Percentiles rank a stretch among this genome's conserved stretches.
Conservation (phyloP, 163 green algal species). For the Picocystis sp. region DNA sequence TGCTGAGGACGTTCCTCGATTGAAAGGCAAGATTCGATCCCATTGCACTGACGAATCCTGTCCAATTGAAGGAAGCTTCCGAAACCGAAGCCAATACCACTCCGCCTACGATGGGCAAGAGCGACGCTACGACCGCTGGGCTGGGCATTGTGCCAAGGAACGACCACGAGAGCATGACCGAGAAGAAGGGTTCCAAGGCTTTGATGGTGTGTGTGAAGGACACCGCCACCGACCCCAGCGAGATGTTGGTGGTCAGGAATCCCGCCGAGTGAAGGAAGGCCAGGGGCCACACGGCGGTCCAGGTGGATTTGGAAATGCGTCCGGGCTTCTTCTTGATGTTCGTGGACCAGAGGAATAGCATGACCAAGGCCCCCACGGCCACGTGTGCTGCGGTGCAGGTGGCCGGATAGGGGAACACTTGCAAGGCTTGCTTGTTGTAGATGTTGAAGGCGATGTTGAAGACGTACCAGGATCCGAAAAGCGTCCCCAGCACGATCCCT, state of each 20-base stretch:
- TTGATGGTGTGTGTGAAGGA: slow-evolving; percentile 20
- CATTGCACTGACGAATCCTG: slow-evolving; percentile 12
- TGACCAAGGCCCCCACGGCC: slow-evolving; percentile 10
- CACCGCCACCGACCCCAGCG: slow-evolving; percentile 12
- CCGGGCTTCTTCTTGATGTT: slow-evolving; percentile 10
- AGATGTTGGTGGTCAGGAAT: slow-evolving; percentile 15
- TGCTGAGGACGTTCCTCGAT: slow-evolving; percentile 14
- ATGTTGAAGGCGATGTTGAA: slow-evolving; percentile 27
- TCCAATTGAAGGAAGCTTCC: slow-evolving; percentile 29
- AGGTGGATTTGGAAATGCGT: slow-evolving; percentile 7
- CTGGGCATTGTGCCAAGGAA: slow-evolving; percentile 11
- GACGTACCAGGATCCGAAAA: slow-evolving; percentile 12
- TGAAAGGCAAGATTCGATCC: slow-evolving; percentile 17
- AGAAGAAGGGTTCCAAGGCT: slow-evolving; percentile 22
- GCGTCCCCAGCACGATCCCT: too few relatives aligned
- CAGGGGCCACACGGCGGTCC: slow-evolving; percentile 14
- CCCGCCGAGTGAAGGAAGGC: slow-evolving; percentile 12
- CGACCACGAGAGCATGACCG: slow-evolving; percentile 12
- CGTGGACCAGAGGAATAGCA: slow-evolving; percentile 11
- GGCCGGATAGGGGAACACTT: slow-evolving; percentile 21
- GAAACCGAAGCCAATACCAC: slow-evolving; percentile 41
- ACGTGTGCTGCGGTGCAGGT: slow-evolving; percentile 24
- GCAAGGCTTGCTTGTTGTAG: slow-evolving; percentile 24
- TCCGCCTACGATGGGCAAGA: slow-evolving; percentile 48
- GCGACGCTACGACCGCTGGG: slow-evolving; percentile 16